Conservation (phyloP, 129 eudicot genomes). For the Flaveria brownii region DNA sequence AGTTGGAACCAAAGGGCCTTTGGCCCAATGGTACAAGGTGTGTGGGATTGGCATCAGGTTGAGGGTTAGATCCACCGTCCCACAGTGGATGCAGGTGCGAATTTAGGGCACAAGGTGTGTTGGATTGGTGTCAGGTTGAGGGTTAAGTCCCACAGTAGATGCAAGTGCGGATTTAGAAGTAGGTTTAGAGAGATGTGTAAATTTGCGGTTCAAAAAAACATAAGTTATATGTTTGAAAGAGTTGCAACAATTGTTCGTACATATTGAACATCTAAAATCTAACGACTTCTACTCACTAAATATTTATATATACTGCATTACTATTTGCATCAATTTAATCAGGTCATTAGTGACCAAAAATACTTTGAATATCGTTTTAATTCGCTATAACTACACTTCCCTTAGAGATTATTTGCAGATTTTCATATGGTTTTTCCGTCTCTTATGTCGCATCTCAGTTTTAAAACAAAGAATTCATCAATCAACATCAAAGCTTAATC, state of each 20-base stretch:
- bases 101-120: no score
- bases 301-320: background rate
- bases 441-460: constrained; percentile 8
- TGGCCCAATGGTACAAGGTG: no score
- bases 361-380: background rate
- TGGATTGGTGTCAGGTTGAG: no score
- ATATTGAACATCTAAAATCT: background rate
- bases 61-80: no score
- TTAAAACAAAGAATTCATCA: background rate
- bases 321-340: background rate
- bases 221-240: background rate
- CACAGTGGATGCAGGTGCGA: no score
- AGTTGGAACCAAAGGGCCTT: no score
- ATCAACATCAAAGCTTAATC: background rate
- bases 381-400: background rate
- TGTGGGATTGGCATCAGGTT: no score
- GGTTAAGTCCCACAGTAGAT: no score
- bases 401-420: background rate
- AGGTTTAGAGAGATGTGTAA: no score
- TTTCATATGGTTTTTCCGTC: background rate
- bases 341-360: background rate
- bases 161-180: no score
- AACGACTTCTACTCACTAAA: background rate
- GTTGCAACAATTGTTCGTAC: background rate
- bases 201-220: no score